Evolutionary conservation across 257 asterid species (phyloP).

Genomic region (Primulina tabacum): DNA sequence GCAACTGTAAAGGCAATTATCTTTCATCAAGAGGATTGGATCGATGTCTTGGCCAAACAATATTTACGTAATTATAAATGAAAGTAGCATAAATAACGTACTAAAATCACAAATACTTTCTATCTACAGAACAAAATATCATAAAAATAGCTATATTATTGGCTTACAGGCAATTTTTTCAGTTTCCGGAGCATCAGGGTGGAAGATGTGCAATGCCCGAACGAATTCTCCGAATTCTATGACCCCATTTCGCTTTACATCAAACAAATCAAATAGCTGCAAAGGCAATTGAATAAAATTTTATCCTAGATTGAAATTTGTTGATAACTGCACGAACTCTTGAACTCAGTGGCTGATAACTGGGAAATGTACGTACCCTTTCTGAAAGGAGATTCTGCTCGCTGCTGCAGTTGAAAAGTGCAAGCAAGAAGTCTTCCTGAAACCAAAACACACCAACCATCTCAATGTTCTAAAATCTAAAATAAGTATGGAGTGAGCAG

Average conservation of each 20-base stretch:
- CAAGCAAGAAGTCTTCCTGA: constrained; percentile 90
- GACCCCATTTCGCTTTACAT: constrained; percentile 58
- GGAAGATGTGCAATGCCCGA: constrained; percentile 61
- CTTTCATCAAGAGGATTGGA: constrained; percentile 1
- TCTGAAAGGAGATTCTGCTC: constrained; percentile 65
- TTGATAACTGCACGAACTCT: neutral
- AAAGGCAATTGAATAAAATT: constrained; percentile 8
- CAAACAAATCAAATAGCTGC: constrained; percentile 77
- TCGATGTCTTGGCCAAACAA: too few species aligned
- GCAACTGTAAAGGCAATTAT: constrained; percentile 40
- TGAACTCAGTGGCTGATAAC: constrained; percentile 7
- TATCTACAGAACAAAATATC: neutral
- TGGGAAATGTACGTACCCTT: constrained; percentile 43
- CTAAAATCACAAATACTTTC: neutral
- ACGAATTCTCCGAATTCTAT: constrained; percentile 80
- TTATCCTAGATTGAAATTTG: neutral
- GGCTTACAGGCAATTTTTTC: constrained; percentile 51
- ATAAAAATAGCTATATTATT: neutral
- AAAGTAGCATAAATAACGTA: neutral
- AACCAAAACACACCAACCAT: constrained; percentile 13
- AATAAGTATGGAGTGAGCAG: neutral
- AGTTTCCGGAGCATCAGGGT: constrained; percentile 47
- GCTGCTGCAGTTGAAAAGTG: constrained; percentile 53
- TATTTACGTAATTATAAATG: neutral
- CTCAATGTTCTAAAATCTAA: neutral